Percentiles rank a stretch among this genome's conserved stretches.
phyloP scores from a whole-genome alignment of 192 early-diverging fungal genomes.

The Backusella mclennaniae region DNA sequence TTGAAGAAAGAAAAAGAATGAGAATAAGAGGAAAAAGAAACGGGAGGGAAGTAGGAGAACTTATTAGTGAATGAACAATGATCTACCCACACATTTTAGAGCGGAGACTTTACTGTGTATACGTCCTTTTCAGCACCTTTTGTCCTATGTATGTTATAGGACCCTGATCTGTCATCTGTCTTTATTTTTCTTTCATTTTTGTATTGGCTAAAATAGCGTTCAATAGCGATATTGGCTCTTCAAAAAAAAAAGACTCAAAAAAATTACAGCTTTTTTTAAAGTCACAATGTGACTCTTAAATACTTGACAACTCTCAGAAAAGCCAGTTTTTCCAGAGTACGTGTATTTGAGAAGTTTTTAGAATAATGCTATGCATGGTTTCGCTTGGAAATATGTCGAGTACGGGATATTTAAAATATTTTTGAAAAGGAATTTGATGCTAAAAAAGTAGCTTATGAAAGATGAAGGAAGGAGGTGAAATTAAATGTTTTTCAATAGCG shows the following conservation, averaged over 20 bases:
- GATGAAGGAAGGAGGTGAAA: not conserved
- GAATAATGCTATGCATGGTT: not conserved
- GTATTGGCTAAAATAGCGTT: constrained; percentile 16
- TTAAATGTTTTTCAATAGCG: not conserved
- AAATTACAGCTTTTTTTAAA: constrained; percentile 1
- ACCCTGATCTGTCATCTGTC: constrained; percentile 17
- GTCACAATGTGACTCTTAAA: not conserved
- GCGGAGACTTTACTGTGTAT: constrained; percentile 6
- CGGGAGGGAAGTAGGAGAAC: not conserved
- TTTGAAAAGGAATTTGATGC: not conserved
- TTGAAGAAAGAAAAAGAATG: constrained; percentile 6
- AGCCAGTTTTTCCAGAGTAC: not conserved
- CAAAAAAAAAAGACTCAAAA: constrained; percentile 8
- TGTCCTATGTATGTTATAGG: constrained; percentile 1
- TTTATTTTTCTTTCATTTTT: constrained; percentile 1
- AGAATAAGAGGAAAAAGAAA: not conserved
- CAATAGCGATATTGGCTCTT: constrained; percentile 18
- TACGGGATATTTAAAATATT: constrained; percentile 3
- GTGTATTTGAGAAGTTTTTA: not conserved
- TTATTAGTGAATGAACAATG: constrained; percentile 2
- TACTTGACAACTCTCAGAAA: not conserved
- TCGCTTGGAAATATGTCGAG: not conserved
- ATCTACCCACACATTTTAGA: constrained; percentile 7
- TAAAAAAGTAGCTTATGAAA: not conserved
- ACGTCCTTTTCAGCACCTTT: not conserved